phyloP scores from a whole-genome alignment of 345 rosid genomes.

The Pistacia vera region DNA sequence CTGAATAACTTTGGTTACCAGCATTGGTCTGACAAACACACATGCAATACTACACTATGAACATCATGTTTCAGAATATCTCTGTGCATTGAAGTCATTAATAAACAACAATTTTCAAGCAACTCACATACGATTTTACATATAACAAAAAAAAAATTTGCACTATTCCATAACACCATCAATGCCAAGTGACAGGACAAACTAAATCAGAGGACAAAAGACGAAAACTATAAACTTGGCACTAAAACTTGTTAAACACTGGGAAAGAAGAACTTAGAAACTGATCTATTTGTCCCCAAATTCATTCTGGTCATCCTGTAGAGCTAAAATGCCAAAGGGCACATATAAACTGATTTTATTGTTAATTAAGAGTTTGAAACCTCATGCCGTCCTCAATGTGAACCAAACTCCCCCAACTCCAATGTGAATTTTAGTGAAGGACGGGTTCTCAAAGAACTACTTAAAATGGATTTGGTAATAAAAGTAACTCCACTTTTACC shows the following conservation, averaged over 20 bases:
- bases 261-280: neutral
- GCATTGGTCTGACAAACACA: neutral
- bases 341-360: neutral
- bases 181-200: neutral
- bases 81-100: neutral
- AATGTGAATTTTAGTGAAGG: neutral
- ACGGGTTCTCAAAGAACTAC: too few species aligned
- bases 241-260: neutral
- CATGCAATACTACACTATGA: neutral
- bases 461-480: too few species aligned
- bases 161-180: neutral
- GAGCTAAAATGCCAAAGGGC: neutral
- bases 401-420: neutral
- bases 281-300: neutral
- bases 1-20: neutral
- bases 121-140: neutral
- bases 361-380: neutral
- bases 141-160: neutral
- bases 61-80: neutral
- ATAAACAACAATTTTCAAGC: neutral
- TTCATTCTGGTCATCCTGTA: neutral
- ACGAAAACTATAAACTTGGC: neutral
- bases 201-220: neutral
- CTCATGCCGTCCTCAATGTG: neutral
- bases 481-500: neutral